Conservation (phyloP, 257 asterid genomes). For the Lantana camara region DNA sequence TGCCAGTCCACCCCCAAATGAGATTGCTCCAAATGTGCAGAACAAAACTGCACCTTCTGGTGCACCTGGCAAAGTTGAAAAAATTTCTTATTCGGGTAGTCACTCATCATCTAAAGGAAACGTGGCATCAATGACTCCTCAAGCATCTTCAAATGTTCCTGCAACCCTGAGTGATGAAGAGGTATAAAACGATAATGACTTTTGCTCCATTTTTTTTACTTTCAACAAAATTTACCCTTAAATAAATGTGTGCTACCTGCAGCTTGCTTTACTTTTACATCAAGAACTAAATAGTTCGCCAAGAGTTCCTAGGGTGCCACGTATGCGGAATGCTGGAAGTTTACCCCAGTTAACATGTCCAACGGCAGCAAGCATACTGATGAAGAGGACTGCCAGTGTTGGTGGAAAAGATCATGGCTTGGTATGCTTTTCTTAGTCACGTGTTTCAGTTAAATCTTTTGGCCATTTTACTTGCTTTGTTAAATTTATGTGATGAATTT, state of each 20-base stretch:
- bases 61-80: constrained; percentile 64
- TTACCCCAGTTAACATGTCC: constrained; percentile 80
- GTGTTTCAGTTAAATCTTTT: constrained; percentile 24
- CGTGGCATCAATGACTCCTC: constrained; percentile 51
- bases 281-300: constrained; percentile 99
- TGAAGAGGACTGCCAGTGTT: constrained; percentile 70
- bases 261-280: constrained; percentile 95
- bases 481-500: constrained; percentile 18
- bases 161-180: constrained; percentile 92
- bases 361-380: constrained; percentile 64
- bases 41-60: constrained; percentile 49
- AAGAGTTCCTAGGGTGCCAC: constrained; percentile 94
- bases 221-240: constrained; percentile 17
- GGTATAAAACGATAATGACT: constrained; percentile 43
- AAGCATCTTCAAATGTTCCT: constrained; percentile 59
- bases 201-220: constrained; percentile 6
- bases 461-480: constrained; percentile 12
- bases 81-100: constrained; percentile 48
- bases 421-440: constrained; percentile 48
- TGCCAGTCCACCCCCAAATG: constrained; percentile 47
- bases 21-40: constrained; percentile 47
- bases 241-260: constrained; percentile 33
- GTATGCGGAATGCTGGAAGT: constrained; percentile 97
- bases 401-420: constrained; percentile 77
- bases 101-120: constrained; percentile 64